These are phyloP conservation scores for Umbellularia californica DNA, from an alignment of 164 flowering plant genomes.

Conservation along the genomic window DNA sequence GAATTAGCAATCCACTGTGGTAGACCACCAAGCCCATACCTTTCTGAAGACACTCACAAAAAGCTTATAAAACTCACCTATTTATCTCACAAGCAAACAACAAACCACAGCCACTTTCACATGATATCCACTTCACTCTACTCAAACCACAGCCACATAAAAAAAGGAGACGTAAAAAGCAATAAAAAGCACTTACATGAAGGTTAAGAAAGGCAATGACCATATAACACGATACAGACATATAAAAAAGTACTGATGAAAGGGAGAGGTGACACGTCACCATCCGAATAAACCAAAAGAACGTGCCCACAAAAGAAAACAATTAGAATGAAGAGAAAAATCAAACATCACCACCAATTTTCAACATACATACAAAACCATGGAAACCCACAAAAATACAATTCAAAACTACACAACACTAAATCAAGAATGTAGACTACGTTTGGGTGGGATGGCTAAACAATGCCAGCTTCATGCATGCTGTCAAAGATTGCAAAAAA, in stretches of 20 bases:
- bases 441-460: too few species aligned
- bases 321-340: not conserved
- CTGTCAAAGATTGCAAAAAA: too few species aligned
- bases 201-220: too few species aligned
- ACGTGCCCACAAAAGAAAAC: not conserved
- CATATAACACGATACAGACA: not conserved
- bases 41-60: not conserved
- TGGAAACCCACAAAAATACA: too few species aligned
- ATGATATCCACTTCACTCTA: not conserved
- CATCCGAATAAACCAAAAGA: not conserved
- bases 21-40: slow-evolving; percentile 16
- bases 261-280: not conserved
- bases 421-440: too few species aligned
- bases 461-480: too few species aligned
- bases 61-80: not conserved
- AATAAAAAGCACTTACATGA: not conserved
- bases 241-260: not conserved
- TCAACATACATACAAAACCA: too few species aligned
- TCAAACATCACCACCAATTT: not conserved
- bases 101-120: not conserved
- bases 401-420: too few species aligned
- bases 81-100: not conserved
- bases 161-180: not conserved
- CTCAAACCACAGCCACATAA: not conserved
- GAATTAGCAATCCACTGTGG: slow-evolving; percentile 8